Base-by-base conservation (phyloP, 768 basidiomycete species). In the Hygrocybe coccinea region DNA sequence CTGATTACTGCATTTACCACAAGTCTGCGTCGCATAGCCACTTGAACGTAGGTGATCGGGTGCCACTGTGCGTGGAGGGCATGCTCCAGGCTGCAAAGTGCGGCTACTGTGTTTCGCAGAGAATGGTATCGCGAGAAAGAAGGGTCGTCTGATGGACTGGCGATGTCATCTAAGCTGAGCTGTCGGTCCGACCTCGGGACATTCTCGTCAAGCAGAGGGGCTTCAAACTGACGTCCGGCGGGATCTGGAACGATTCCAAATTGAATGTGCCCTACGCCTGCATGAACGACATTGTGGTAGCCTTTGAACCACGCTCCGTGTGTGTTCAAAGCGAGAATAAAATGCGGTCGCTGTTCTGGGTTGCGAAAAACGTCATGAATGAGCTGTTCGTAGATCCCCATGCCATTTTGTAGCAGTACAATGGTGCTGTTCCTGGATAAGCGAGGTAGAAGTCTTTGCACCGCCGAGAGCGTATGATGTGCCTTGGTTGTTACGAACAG, bases 371-470 rank as follows among this genome's bases (percentile, higher is more conserved):
- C 62, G 5, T 78, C 62, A 5, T 71, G 64, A 15, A 91, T 67
- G 47, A 97, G 77, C 57, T 82, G 73, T 60, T 98, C 95, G 68
- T 92, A 90, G 8, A 95, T 73, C 10, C 93, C 95, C 85, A 97
- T 89, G 22, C 95, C 95, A 66, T 95, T 95, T 65, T 95, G 91
- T 52, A 97, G 70, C n/a, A 99, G 80, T 2, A 95, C 89, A 60
- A 98, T 84, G 35, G 94, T 95, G 43, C 86, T 88, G 49, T 79
- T 68, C 0, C 78, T 66, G 3, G 78, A 75, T 17, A 97, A 70
- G 15, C 92, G 81, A 11, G 81, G 82, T 15, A 79, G 70, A 54
- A 97, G 79, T 0, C 68, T 64, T 15, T 70, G 67, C 35, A 99
- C 60, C 3, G 87, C 83, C 2, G 68, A 64, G 3, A 85, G 50